Evolutionary conservation across 2,329 filamentous ascomycete genomes (phyloP).

Genomic region (Diaporthe sp.): DNA sequence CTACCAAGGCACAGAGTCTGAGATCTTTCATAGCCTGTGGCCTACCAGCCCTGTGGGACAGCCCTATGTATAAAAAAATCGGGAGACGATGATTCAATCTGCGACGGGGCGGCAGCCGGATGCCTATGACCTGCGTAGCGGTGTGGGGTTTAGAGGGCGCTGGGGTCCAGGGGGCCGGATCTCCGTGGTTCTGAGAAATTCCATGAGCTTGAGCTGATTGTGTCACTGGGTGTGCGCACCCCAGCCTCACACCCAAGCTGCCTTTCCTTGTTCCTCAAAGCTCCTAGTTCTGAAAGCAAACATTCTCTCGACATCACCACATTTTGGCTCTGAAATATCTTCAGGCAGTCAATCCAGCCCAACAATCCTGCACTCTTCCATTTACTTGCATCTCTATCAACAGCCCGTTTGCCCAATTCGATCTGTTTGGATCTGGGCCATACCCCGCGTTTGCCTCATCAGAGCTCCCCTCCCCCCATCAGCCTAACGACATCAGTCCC

Average conservation of each 20-base stretch:
- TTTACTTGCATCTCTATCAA: neutral
- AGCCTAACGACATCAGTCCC: slow-evolving; percentile 33
- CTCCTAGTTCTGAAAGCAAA: neutral
- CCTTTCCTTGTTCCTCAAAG: slow-evolving; percentile 1
- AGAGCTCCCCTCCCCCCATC: slow-evolving; percentile 34
- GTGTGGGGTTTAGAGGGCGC: neutral
- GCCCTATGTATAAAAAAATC: neutral
- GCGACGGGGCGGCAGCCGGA: neutral
- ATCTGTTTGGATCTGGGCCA: neutral
- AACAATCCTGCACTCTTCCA: neutral
- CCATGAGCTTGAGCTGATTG: slow-evolving; percentile 28
- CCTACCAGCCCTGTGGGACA: slow-evolving; percentile 24
- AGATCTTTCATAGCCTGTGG: no score
- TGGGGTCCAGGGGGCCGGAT: slow-evolving; percentile 3
- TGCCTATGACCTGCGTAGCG: neutral
- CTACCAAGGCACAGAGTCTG: neutral
- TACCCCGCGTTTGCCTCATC: slow-evolving; percentile 38
- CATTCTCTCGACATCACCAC: neutral
- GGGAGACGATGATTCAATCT: neutral
- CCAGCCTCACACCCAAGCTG: slow-evolving; percentile 21
- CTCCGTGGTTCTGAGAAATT: slow-evolving; percentile 33
- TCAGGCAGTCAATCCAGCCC: neutral
- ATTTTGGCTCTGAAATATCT: neutral
- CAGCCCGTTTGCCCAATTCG: neutral
- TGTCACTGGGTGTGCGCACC: slow-evolving; percentile 19